phyloP scores from a whole-genome alignment of 2,329 filamentous ascomycete species.

The Penicillium crustosum region DNA sequence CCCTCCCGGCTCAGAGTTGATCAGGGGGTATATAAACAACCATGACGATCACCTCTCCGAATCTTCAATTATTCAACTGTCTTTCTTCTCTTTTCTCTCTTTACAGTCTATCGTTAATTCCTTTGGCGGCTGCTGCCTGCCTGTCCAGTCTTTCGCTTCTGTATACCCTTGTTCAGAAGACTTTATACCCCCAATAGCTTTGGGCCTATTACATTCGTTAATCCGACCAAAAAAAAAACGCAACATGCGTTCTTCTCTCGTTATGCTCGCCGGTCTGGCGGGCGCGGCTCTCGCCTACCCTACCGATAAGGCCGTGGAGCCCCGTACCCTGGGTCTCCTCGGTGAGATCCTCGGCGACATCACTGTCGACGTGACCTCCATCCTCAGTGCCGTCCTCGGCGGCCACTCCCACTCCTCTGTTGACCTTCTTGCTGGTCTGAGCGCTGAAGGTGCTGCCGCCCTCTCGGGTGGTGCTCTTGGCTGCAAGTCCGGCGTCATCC shows the following conservation, averaged over 20 bases:
- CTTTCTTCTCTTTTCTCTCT: constrained; percentile 22
- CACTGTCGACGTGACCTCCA: constrained; percentile 22
- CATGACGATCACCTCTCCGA: constrained; percentile 22
- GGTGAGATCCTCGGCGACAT: constrained; percentile 20
- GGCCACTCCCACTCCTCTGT: constrained; percentile 16
- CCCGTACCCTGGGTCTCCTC: constrained; percentile 28
- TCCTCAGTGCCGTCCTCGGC: constrained; percentile 28
- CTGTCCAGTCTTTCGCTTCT: constrained; percentile 19
- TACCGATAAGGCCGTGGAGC: constrained; percentile 27
- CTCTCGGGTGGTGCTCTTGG: constrained; percentile 38
- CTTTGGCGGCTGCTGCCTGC: constrained; percentile 20
- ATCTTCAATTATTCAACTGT: constrained; percentile 2
- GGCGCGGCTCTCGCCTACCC: constrained; percentile 35
- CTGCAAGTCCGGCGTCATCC: constrained; percentile 31
- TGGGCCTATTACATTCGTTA: constrained; percentile 23
- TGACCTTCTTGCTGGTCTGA: constrained; percentile 31
- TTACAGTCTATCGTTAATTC: constrained; percentile 38
- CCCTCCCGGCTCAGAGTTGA: constrained; percentile 2
- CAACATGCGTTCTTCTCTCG: constrained; percentile 29
- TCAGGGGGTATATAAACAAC: constrained; percentile 41
- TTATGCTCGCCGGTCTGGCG: constrained; percentile 37
- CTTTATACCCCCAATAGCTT: constrained; percentile 19
- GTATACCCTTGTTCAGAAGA: constrained; percentile 13
- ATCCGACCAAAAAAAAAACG: constrained; percentile 7
- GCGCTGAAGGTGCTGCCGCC: constrained; percentile 37